These are phyloP conservation scores for Zymoseptoria passerinii DNA, from an alignment of 2,329 filamentous ascomycete genomes.

Conservation along the genomic window DNA sequence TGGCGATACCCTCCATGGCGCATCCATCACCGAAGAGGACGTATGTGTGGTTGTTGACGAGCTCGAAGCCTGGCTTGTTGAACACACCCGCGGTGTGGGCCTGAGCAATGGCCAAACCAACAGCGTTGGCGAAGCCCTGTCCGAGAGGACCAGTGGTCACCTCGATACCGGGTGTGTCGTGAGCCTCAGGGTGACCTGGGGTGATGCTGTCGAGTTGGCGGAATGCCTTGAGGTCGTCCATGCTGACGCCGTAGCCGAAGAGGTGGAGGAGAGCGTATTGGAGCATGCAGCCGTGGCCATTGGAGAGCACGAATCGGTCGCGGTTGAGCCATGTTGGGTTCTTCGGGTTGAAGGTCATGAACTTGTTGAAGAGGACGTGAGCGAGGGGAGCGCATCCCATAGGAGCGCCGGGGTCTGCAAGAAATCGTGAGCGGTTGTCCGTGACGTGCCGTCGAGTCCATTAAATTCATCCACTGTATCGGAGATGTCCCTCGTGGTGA, in stretches of 20 bases:
- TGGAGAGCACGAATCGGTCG: conserved; percentile 97
- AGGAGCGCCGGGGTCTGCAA: conserved; percentile 67
- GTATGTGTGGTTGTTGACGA: conserved; percentile 97
- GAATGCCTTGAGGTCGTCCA: conserved; percentile 95
- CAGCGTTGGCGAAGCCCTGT: conserved; percentile 94
- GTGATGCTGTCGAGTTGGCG: conserved; percentile 75
- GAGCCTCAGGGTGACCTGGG: conserved; percentile 90
- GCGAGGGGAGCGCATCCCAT: conserved; percentile 94
- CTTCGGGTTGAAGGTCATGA: conserved; percentile 99
- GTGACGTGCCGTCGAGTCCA: neutral
- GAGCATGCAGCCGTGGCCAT: conserved; percentile 98
- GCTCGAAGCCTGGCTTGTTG: conserved; percentile 91
- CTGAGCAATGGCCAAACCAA: conserved; percentile 95
- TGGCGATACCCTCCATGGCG: conserved; percentile 95
- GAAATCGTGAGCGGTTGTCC: neutral
- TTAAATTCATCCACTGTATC: neutral
- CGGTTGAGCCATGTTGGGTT: conserved; percentile 96
- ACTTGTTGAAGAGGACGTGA: conserved; percentile 97
- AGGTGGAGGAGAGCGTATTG: conserved; percentile 97
- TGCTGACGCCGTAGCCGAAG: conserved; percentile 76
- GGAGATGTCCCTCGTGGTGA: neutral
- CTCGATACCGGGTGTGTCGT: conserved; percentile 94
- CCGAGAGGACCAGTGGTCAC: conserved; percentile 97
- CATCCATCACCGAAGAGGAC: conserved; percentile 96
- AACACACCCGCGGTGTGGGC: conserved; percentile 82